These are phyloP conservation scores for Salisapilia sapeloensis DNA, from an alignment of 352 stramenopile species.

Conservation along the genomic window DNA sequence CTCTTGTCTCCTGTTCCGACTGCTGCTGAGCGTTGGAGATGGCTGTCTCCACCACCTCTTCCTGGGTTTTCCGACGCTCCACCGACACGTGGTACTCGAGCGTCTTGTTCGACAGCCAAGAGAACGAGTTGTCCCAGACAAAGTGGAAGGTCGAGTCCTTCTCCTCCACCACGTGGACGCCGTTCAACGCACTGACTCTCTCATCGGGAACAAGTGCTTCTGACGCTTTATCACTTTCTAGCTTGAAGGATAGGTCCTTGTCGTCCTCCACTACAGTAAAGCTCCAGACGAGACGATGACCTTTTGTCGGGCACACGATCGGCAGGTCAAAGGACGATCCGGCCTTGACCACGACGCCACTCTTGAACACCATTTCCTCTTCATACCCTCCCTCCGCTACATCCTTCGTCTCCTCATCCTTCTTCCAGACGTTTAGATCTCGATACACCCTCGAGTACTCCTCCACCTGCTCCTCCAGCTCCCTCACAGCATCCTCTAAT, in stretches of 20 bases:
- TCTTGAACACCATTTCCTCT: constrained; percentile 53
- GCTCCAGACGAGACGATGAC: constrained; percentile 60
- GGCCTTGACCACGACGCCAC: constrained; percentile 65
- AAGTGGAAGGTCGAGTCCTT: constrained; percentile 32
- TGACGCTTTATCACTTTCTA: too few species aligned
- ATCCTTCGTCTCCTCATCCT: neutral
- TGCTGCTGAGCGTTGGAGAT: constrained; percentile 11
- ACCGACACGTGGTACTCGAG: constrained; percentile 72
- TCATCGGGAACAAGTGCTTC: constrained; percentile 22
- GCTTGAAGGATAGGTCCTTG: constrained; percentile 46
- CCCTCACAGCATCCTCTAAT: constrained; percentile 13
- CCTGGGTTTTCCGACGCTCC: constrained; percentile 24
- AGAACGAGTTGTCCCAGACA: constrained; percentile 73
- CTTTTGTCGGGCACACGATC: constrained; percentile 41
- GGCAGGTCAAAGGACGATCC: constrained; percentile 48
- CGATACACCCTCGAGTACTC: constrained; percentile 40
- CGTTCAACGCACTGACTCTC: constrained; percentile 34
- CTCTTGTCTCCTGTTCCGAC: constrained; percentile 8
- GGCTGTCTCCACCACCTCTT: constrained; percentile 15
- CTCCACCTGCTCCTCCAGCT: constrained; percentile 32
- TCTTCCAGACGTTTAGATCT: constrained; percentile 7
- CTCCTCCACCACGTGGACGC: constrained; percentile 19
- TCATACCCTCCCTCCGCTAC: constrained; percentile 12
- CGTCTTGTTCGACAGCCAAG: constrained; percentile 74
- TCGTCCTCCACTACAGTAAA: constrained; percentile 57